Percentiles rank a stretch among this genome's conserved stretches.
These are phyloP conservation scores for Candida coquimbonensis DNA, from an alignment of 805 yeast genomes.

Conservation along the genomic window DNA sequence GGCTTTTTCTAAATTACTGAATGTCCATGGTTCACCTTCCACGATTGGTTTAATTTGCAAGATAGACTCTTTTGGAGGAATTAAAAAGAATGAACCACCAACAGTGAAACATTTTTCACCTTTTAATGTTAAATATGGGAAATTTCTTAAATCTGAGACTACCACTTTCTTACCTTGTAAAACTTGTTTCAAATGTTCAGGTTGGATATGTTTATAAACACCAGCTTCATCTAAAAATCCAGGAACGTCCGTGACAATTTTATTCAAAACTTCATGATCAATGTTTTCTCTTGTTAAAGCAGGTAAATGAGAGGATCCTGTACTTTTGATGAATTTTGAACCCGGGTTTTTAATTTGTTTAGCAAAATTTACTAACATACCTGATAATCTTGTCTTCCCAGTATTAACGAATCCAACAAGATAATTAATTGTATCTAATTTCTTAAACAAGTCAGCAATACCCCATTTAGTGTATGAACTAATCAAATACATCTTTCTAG, in stretches of 20 bases:
- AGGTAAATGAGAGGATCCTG: constrained; percentile 45
- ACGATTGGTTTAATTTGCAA: constrained; percentile 41
- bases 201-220: constrained; percentile 24
- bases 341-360: constrained; percentile 6
- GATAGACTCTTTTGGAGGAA: constrained; percentile 46
- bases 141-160: constrained; percentile 23
- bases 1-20: constrained; percentile 28
- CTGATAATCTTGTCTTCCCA: constrained; percentile 62
- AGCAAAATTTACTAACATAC: constrained; percentile 32
- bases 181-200: constrained; percentile 23
- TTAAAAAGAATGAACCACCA: constrained; percentile 57
- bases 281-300: constrained; percentile 60
- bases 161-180: constrained; percentile 27
- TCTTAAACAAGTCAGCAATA: constrained; percentile 29
- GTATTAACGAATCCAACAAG: constrained; percentile 61
- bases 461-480: constrained; percentile 53
- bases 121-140: constrained; percentile 29
- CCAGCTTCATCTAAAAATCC: constrained; percentile 26
- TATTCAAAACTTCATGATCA: constrained; percentile 29
- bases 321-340: constrained; percentile 13
- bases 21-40: constrained; percentile 26
- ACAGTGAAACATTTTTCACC: constrained; percentile 41
- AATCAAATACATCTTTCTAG: constrained; percentile 32
- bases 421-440: constrained; percentile 35
- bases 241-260: constrained; percentile 31